Conservation (phyloP, 2,329 filamentous ascomycete genomes). For the Stromatinia cepivora region DNA sequence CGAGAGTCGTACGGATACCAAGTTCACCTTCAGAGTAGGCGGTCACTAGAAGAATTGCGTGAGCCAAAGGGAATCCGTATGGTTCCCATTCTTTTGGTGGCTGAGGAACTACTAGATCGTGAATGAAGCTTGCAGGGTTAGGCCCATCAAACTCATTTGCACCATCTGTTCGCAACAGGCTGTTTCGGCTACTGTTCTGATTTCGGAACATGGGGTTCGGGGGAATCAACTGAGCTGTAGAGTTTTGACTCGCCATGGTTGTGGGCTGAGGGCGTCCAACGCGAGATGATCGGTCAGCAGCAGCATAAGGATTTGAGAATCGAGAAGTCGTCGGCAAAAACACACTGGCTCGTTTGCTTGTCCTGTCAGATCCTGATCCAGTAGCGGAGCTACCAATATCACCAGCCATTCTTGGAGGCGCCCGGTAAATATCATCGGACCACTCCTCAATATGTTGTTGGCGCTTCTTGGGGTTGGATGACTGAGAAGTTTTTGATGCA, state of each 20-base stretch:
- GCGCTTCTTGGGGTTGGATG: conserved; percentile 76
- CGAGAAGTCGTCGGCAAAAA: conserved; percentile 93
- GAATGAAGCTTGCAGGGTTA: conserved; percentile 91
- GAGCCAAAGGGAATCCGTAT: conserved; percentile 91
- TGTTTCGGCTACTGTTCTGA: conserved; percentile 61
- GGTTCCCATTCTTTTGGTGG: conserved; percentile 97
- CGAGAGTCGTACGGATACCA: conserved; percentile 87
- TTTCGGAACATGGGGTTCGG: conserved; percentile 72
- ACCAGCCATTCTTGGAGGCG: conserved; percentile 77
- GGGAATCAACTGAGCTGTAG: conserved; percentile 69
- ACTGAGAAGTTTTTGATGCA: conserved; percentile 80
- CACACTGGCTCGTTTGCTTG: conserved; percentile 75
- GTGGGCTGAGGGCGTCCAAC: conserved; percentile 62
- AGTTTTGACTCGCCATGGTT: conserved; percentile 89
- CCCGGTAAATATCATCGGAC: conserved; percentile 95
- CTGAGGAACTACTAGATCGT: conserved; percentile 92
- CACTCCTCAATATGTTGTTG: conserved; percentile 96
- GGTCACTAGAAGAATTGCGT: conserved; percentile 91
- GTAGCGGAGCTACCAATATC: conserved; percentile 67
- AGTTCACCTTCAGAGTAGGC: conserved; percentile 95
- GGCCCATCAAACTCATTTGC: conserved; percentile 65
- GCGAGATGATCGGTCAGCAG: conserved; percentile 60
- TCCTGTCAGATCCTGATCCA: conserved; percentile 67
- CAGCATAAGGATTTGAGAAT: conserved; percentile 82
- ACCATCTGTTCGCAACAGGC: conserved; percentile 62